Conservation (phyloP, 2,329 filamentous ascomycete genomes). For the Fusarium palustre region DNA sequence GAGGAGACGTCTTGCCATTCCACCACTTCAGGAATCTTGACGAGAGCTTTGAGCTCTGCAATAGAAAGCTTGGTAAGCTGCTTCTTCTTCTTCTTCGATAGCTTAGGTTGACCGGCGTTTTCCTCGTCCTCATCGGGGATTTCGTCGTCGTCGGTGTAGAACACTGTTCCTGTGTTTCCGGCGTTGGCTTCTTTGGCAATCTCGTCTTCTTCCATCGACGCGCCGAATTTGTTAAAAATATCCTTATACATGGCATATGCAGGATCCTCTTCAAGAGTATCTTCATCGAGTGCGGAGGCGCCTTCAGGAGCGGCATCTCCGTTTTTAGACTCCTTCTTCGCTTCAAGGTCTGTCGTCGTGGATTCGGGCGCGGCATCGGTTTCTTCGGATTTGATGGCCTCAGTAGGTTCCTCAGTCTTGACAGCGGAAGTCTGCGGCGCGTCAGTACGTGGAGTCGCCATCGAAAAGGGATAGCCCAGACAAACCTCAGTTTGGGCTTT, state of each 20-base stretch:
- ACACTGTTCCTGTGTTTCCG: conserved; percentile 85
- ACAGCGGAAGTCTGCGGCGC: conserved; percentile 35
- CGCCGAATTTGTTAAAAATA: conserved; percentile 83
- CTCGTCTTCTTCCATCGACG: conserved; percentile 71
- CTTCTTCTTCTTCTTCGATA: conserved; percentile 97
- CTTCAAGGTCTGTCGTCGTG: conserved; percentile 55
- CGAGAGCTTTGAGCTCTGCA: conserved; percentile 92
- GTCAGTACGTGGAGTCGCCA: conserved; percentile 24
- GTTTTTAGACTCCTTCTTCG: conserved; percentile 54
- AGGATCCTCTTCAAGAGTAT: conserved; percentile 75
- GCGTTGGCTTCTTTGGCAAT: conserved; percentile 72
- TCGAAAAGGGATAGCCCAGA: not conserved
- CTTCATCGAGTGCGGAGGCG: conserved; percentile 66
- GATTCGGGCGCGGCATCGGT: conserved; percentile 51
- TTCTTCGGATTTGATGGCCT: conserved; percentile 43
- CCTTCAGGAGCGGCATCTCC: conserved; percentile 56
- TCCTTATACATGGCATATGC: conserved; percentile 86
- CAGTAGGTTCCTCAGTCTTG: conserved; percentile 35
- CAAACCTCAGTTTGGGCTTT: conserved; percentile 69
- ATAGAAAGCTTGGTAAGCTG: conserved; percentile 91
- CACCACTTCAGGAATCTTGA: conserved; percentile 90
- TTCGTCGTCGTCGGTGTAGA: conserved; percentile 84
- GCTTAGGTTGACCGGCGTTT: conserved; percentile 69
- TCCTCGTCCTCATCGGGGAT: conserved; percentile 88
- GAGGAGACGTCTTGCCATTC: conserved; percentile 98